phyloP scores from a whole-genome alignment of 2,329 filamentous ascomycete genomes.

The Penicillium sp. region DNA sequence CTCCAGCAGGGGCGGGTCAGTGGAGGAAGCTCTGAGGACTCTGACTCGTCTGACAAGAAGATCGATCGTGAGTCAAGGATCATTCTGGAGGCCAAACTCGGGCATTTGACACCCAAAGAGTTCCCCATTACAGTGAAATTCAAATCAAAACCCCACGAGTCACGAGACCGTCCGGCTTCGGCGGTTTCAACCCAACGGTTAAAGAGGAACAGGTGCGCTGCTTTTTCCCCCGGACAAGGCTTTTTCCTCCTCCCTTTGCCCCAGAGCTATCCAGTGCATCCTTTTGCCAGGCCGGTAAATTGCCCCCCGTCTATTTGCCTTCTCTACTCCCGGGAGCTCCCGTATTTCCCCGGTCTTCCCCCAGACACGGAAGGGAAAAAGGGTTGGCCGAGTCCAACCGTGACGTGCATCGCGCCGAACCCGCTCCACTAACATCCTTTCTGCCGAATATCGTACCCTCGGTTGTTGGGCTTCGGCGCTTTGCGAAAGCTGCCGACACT shows the following conservation, averaged over 20 bases:
- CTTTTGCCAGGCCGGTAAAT: conserved; percentile 14
- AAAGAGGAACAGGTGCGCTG: conserved; percentile 4
- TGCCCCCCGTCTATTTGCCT: conserved; percentile 12
- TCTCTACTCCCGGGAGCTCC: conserved; percentile 19
- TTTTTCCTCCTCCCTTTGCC: conserved; percentile 22
- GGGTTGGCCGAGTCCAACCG: neutral
- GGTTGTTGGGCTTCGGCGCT: conserved; percentile 24
- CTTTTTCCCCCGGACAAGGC: conserved; percentile 22
- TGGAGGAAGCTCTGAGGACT: conserved; percentile 11
- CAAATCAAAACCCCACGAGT: conserved; percentile 1
- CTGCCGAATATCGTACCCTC: conserved; percentile 36
- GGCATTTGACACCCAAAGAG: neutral
- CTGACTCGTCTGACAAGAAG: conserved; percentile 11
- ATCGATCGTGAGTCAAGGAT: conserved; percentile 13
- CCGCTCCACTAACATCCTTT: conserved; percentile 24
- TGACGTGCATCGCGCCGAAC: neutral
- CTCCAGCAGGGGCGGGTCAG: conserved; percentile 17
- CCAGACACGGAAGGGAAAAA: neutral
- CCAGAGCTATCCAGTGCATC: conserved; percentile 1
- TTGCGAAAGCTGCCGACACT: conserved; percentile 1
- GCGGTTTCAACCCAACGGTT: conserved; percentile 19
- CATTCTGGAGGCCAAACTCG: neutral
- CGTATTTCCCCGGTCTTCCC: conserved; percentile 16
- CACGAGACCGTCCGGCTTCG: conserved; percentile 30
- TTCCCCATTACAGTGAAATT: conserved; percentile 1